phyloP scores from a whole-genome alignment of 352 stramenopile genomes.

The Phytophthora palmivora region DNA sequence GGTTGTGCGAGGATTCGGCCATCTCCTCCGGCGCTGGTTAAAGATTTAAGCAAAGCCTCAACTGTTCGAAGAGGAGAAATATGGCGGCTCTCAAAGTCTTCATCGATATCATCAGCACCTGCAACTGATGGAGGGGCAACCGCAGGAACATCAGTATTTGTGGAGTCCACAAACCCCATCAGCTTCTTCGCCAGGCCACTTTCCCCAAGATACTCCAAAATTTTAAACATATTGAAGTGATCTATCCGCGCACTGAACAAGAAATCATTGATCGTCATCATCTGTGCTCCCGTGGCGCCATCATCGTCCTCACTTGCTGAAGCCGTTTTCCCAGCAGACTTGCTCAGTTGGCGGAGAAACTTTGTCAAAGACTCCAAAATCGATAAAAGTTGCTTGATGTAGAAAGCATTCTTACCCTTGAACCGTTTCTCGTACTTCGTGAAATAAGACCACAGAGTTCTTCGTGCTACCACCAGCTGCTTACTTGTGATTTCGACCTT shows the following conservation, averaged over 20 bases:
- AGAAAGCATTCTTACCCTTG: conserved; percentile 88
- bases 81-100: conserved; percentile 73
- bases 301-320: conserved; percentile 28
- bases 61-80: conserved; percentile 87
- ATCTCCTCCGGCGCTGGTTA: conserved; percentile 75
- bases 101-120: conserved; percentile 31
- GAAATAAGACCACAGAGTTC: conserved; percentile 88
- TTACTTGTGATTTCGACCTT: conserved; percentile 81
- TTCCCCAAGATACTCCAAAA: conserved; percentile 80
- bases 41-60: conserved; percentile 74
- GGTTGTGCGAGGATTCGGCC: conserved; percentile 76
- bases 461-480: conserved; percentile 70
- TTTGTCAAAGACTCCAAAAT: conserved; percentile 81
- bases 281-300: conserved; percentile 44
- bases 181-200: conserved; percentile 88
- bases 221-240: conserved; percentile 93
- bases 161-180: conserved; percentile 75
- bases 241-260: conserved; percentile 81
- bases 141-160: conserved; percentile 19
- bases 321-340: conserved; percentile 18
- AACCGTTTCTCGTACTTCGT: conserved; percentile 90
- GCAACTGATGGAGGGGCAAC: background rate
- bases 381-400: conserved; percentile 90
- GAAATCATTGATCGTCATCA: conserved; percentile 89
- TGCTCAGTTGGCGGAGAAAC: conserved; percentile 70